Evolutionary conservation across 768 basidiomycete species (phyloP).

Genomic region (Lactarius evosmus): DNA sequence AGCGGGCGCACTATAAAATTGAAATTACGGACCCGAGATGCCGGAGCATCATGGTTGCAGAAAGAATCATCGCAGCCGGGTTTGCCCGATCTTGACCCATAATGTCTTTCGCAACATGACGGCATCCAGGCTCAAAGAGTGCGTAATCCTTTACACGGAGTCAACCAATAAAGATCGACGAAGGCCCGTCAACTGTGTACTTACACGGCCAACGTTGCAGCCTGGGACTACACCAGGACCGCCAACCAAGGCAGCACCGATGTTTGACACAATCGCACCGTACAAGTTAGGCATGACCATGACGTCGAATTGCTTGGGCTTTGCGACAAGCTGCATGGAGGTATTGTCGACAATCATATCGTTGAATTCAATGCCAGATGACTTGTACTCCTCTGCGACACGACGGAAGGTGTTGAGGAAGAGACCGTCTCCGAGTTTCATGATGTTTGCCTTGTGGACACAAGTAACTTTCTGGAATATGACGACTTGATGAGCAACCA

Average conservation of each 20-base stretch:
- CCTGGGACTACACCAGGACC: constrained; percentile 98
- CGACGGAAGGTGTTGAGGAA: constrained; percentile 98
- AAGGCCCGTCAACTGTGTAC: constrained; percentile 30
- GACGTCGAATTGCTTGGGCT: constrained; percentile 94
- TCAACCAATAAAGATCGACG: neutral
- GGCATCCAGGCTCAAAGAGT: constrained; percentile 97
- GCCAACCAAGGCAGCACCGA: constrained; percentile 96
- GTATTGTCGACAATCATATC: constrained; percentile 99
- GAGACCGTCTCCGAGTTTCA: constrained; percentile 99
- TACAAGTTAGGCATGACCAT: constrained; percentile 99
- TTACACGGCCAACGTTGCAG: constrained; percentile 91
- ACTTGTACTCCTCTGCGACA: constrained; percentile 95
- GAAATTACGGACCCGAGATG: constrained; percentile 75
- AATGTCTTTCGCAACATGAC: constrained; percentile 92
- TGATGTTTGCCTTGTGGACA: constrained; percentile 99
- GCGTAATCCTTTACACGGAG: constrained; percentile 73
- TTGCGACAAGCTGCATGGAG: constrained; percentile 99
- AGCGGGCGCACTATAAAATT: constrained; percentile 17
- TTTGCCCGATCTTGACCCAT: constrained; percentile 96
- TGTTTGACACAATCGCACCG: constrained; percentile 97
- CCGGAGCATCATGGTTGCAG: constrained; percentile 96
- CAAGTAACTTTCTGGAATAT: constrained; percentile 89
- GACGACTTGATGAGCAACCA: neutral
- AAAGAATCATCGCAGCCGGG: constrained; percentile 96
- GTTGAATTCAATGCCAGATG: constrained; percentile 85